phyloP scores from a whole-genome alignment of 1,284 basidiomycete genomes.

The Spongiforma sp. region DNA sequence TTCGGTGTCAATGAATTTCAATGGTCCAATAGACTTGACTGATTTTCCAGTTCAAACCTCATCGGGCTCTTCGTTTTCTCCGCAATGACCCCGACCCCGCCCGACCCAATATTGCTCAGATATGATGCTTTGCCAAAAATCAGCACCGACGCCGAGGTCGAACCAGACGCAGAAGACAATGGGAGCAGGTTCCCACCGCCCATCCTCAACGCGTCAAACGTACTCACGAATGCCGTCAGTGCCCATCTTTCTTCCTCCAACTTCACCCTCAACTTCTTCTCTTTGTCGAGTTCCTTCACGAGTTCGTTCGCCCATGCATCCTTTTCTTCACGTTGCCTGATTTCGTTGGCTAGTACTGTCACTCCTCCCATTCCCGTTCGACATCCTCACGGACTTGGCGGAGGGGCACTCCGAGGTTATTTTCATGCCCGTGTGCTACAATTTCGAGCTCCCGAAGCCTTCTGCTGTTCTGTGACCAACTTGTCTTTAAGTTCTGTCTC shows the following conservation, averaged over 20 bases:
- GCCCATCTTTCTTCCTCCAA: conserved; percentile 78
- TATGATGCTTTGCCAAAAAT: conserved; percentile 45
- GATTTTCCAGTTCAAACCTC: conserved; percentile 46
- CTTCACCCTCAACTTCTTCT: conserved; percentile 67
- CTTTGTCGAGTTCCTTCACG: conserved; percentile 73
- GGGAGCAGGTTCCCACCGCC: conserved; percentile 43
- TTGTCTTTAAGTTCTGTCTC: conserved; percentile 76
- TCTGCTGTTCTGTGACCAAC: conserved; percentile 68
- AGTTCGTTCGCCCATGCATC: conserved; percentile 74
- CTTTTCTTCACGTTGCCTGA: conserved; percentile 64
- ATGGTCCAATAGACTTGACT: conserved; percentile 68
- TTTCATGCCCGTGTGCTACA: conserved; percentile 71
- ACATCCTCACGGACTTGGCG: conserved; percentile 80
- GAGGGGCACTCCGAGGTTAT: conserved; percentile 72
- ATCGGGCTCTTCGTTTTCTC: conserved; percentile 52
- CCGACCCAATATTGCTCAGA: conserved; percentile 39
- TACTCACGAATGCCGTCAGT: conserved; percentile 75
- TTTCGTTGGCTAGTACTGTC: conserved; percentile 68
- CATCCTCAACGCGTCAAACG: conserved; percentile 73
- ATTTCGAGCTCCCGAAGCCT: conserved; percentile 75
- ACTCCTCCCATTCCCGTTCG: conserved; percentile 75
- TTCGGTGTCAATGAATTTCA: too few species aligned
- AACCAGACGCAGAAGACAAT: conserved; percentile 20
- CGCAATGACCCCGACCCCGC: conserved; percentile 24
- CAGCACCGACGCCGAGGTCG: conserved; percentile 11